Base-by-base conservation (phyloP, 495 filamentous ascomycete genomes). In the Polyplosphaeria fusca region DNA sequence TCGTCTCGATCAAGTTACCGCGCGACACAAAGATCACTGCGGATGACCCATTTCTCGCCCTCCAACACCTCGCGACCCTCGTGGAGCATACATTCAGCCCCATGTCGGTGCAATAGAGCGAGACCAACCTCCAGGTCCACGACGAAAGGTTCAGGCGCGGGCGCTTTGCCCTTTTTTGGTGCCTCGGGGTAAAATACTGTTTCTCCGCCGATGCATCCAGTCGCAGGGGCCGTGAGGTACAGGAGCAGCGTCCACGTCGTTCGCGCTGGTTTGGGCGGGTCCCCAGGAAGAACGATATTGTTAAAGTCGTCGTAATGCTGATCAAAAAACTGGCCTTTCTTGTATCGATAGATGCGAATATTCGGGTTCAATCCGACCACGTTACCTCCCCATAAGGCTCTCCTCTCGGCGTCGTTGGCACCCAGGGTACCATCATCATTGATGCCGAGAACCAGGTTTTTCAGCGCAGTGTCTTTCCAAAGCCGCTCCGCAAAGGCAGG, bases 191-290 rank as follows among this genome's bases (percentile, higher is more conserved):
- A 93, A 70, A 97, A 97, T 38, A 93, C 86, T 0, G 91, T 96
- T 65, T 96, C 89, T 37, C 91, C 92, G 22, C 92, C 92, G 9
- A 74, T 61, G 57, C 89, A 86, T 7, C 84, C 86, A 0, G 85
- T 85, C 2, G 72, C 68, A 2, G 78, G 74, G 2, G 83, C 83
- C 0, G 86, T 91, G 27, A 97, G 79, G 63, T 96, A 97, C 46
- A 96, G 81, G 0, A 96, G 78, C 4, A 95, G 78, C 0, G 92
- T 96, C 91, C 91, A 97, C 0, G 91, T 96, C 14, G 92, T 96
- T 64, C 81, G 84, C 1, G 81, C 87, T n/a, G 76, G 76, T 3
- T 74, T 66, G n/a, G 76, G 53, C 7, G 68, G 63, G 20, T 74
- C 62, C 0, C 79, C 70, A 3, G 75, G 73, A 39, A 91, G 75